Evolutionary conservation across 192 early-diverging fungal species (phyloP).

Genomic region (Linnemannia schmuckeri): DNA sequence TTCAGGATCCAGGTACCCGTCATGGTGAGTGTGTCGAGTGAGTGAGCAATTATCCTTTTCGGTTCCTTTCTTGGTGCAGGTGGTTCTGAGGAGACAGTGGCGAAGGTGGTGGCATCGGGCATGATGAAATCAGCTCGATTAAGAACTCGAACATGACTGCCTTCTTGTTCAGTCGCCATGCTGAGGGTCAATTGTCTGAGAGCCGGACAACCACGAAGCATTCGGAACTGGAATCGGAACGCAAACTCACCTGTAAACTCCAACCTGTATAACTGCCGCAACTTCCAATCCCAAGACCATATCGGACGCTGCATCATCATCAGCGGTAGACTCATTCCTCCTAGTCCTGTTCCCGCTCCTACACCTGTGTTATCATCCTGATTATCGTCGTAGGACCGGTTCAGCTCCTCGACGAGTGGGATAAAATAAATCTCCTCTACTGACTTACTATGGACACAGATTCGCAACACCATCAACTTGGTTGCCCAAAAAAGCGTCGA

Average conservation of each 20-base stretch:
- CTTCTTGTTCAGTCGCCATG: background rate
- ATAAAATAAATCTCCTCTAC: background rate
- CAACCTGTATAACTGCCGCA: background rate
- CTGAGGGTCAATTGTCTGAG: background rate
- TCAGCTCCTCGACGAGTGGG: background rate
- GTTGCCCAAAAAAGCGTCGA: background rate
- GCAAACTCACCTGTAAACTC: background rate
- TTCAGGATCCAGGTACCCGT: no score
- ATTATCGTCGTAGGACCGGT: background rate
- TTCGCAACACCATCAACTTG: background rate
- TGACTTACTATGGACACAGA: background rate
- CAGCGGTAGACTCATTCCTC: no score
- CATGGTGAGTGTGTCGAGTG: no score
- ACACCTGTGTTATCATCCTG: background rate
- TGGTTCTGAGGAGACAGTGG: no score
- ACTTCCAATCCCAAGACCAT: background rate
- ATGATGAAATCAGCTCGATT: background rate
- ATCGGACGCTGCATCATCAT: background rate
- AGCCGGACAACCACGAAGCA: background rate
- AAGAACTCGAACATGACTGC: background rate
- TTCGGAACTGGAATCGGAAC: background rate
- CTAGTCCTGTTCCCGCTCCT: no score
- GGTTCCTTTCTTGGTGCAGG: no score
- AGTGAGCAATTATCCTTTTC: no score
- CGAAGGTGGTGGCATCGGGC: no score